phyloP scores from a whole-genome alignment of 345 rosid species.

The Eucalyptus dawsonii region DNA sequence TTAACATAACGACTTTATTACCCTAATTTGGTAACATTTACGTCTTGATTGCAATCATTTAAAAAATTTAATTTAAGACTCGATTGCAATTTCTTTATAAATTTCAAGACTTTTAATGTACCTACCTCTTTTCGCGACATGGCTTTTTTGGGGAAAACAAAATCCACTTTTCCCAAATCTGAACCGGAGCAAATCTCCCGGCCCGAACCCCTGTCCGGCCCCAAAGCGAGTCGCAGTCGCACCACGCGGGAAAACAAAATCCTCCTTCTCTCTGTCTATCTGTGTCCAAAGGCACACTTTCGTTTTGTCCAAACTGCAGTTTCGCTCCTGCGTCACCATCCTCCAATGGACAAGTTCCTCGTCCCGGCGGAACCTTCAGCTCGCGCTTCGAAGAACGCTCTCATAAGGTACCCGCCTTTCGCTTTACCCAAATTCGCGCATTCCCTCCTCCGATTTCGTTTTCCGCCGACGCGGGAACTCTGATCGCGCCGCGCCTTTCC shows the following conservation, averaged over 20 bases:
- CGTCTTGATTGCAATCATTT: accelerated
- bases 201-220: background rate
- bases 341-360: background rate
- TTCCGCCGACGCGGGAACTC: background rate
- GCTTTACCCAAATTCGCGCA: background rate
- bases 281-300: background rate
- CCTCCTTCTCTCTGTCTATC: background rate
- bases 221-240: background rate
- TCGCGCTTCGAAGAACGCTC: background rate
- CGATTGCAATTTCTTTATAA: background rate
- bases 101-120: background rate
- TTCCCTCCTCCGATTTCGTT: background rate
- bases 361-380: background rate
- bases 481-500: background rate
- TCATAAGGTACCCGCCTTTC: background rate
- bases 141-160: background rate
- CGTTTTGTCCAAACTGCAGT: background rate
- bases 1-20: background rate
- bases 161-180: background rate
- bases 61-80: background rate
- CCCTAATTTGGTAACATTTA: background rate
- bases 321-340: background rate
- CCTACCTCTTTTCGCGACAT: accelerated
- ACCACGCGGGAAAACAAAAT: background rate
- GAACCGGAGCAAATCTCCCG: background rate